Percentiles rank a stretch among this genome's conserved stretches.
phyloP scores from a whole-genome alignment of 176 grass and related monocot species.

The Sorghum bicolor region DNA sequence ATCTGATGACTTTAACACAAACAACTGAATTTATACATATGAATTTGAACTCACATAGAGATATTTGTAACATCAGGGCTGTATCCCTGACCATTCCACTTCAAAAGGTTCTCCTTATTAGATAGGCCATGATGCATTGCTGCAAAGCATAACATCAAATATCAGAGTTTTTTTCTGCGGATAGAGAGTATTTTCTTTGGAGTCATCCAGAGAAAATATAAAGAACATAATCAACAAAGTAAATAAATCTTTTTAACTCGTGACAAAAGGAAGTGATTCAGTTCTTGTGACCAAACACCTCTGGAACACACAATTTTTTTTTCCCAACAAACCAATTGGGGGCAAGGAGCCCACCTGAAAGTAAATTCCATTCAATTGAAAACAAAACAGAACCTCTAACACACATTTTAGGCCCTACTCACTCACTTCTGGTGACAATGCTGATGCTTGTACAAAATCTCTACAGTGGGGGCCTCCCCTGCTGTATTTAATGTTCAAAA shows the following conservation, averaged over 20 bases:
- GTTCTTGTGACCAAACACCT: neutral
- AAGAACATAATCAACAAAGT: neutral
- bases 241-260: neutral
- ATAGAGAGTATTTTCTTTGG: neutral
- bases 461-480: too few species aligned
- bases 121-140: conserved; percentile 37
- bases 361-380: neutral
- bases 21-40: neutral
- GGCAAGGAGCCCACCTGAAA: neutral
- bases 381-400: neutral
- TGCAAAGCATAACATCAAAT: conserved; percentile 30
- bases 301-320: neutral
- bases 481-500: too few species aligned
- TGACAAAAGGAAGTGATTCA: neutral
- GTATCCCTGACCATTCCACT: conserved; percentile 24
- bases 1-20: conserved; percentile 7
- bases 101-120: conserved; percentile 7
- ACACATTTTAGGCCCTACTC: neutral
- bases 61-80: conserved; percentile 2
- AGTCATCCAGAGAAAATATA: neutral
- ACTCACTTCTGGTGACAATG: neutral
- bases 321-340: neutral
- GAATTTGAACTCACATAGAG: conserved; percentile 32
- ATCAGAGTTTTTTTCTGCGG: neutral
- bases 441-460: neutral